Percentiles rank a stretch among this genome's conserved stretches.
phyloP scores from a whole-genome alignment of 352 stramenopile species.

The Globisporangium lucens region DNA sequence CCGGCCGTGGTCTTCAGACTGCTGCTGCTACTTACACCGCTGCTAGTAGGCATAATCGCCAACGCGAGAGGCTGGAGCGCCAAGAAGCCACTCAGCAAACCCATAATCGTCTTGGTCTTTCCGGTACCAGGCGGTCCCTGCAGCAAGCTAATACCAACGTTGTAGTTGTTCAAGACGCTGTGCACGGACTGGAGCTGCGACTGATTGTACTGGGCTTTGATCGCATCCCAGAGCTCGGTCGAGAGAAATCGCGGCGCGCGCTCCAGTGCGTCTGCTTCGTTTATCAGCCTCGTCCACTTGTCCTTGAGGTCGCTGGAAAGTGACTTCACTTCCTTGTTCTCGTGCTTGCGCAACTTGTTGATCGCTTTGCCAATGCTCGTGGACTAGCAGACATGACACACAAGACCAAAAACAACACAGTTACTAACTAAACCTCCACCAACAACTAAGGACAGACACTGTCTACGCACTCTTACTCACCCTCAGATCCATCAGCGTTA shows the following conservation, averaged over 20 bases:
- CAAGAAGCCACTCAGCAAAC: slow-evolving; percentile 70
- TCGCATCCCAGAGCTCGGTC: slow-evolving; percentile 61
- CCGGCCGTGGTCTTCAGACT: background rate
- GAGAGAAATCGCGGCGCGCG: slow-evolving; percentile 58
- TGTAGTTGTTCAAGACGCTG: slow-evolving; percentile 87
- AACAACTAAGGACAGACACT: background rate
- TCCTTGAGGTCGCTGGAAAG: slow-evolving; percentile 56
- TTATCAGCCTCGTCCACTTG: slow-evolving; percentile 80
- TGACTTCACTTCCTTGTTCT: slow-evolving; percentile 43
- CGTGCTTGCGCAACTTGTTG: slow-evolving; percentile 83
- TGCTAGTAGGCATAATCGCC: slow-evolving; percentile 30
- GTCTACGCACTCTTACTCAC: slow-evolving; percentile 25
- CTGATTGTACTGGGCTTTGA: slow-evolving; percentile 80
- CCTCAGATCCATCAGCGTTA: slow-evolving; percentile 77
- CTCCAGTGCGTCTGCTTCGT: slow-evolving; percentile 57
- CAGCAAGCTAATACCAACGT: slow-evolving; percentile 79
- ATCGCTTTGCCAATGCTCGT: slow-evolving; percentile 85
- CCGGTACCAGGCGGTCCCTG: slow-evolving; percentile 95
- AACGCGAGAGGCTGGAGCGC: slow-evolving; percentile 53
- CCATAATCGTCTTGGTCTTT: slow-evolving; percentile 94
- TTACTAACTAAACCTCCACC: slow-evolving; percentile 8
- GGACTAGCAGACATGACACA: slow-evolving; percentile 30
- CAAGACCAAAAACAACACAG: slow-evolving; percentile 5
- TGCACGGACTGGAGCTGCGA: slow-evolving; percentile 87
- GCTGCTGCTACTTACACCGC: background rate